Evolutionary conservation across 2,329 filamentous ascomycete genomes (phyloP).

Genomic region (Fusarium veterinarium): DNA sequence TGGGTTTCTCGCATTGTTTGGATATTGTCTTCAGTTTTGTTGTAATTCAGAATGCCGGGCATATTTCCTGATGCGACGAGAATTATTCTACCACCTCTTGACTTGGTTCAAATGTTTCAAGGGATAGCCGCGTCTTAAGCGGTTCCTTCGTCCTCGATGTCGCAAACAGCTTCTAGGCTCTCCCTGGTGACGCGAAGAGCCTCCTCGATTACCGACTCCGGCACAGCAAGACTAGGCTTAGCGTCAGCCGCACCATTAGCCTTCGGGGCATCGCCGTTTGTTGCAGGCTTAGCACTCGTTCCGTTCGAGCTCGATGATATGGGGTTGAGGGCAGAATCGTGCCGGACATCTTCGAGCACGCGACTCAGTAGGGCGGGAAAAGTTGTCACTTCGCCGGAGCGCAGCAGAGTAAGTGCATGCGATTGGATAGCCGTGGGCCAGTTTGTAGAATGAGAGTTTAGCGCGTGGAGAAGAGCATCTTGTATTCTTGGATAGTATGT

Average conservation of each 20-base stretch:
- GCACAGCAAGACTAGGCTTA: conserved; percentile 63
- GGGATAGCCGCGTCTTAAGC: background rate
- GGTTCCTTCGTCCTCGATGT: conserved; percentile 48
- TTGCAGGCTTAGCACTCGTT: conserved; percentile 46
- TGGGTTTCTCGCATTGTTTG: background rate
- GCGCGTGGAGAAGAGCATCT: conserved; percentile 70
- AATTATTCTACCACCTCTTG: background rate
- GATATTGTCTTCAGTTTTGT: background rate
- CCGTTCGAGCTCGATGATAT: conserved; percentile 46
- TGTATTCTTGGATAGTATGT: conserved; percentile 61
- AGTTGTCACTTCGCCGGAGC: conserved; percentile 67
- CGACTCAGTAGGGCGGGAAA: conserved; percentile 71
- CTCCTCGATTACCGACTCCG: conserved; percentile 69
- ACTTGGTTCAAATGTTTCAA: background rate
- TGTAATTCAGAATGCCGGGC: background rate
- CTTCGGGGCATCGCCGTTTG: conserved; percentile 47
- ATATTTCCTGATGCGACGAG: background rate
- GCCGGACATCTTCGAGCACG: conserved; percentile 71
- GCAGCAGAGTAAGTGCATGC: conserved; percentile 70
- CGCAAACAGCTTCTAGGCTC: conserved; percentile 64
- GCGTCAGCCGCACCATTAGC: conserved; percentile 45
- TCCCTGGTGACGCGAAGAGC: conserved; percentile 70
- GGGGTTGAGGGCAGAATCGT: conserved; percentile 54
- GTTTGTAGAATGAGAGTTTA: conserved; percentile 69
- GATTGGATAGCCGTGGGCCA: conserved; percentile 71